These are phyloP conservation scores for Gossypium anomalum DNA, from an alignment of 345 rosid genomes.

Conservation along the genomic window DNA sequence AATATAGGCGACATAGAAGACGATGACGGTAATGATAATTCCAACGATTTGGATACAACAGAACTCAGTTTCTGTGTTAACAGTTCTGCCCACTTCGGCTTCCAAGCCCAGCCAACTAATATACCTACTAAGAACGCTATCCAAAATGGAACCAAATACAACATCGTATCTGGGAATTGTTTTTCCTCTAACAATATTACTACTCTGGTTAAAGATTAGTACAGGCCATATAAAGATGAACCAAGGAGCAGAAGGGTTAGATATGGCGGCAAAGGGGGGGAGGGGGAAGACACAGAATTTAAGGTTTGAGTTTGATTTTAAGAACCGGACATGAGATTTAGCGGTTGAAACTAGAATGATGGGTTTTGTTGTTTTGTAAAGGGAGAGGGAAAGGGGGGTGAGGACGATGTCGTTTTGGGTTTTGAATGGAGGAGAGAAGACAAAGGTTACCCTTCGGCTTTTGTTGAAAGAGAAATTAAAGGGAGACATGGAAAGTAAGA, in stretches of 20 bases:
- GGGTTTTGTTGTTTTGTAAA: background rate
- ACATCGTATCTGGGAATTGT: constrained; percentile 14
- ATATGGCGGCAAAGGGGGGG: constrained; percentile 19
- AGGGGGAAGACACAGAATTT: background rate
- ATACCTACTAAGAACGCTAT: constrained; percentile 57
- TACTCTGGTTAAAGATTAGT: background rate
- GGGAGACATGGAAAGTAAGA: background rate
- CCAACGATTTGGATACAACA: constrained; percentile 33
- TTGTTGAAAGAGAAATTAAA: background rate
- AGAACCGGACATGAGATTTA: background rate
- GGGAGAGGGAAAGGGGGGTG: background rate
- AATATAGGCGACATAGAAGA: constrained; percentile 25
- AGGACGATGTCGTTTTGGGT: background rate
- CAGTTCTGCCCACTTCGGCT: constrained; percentile 44
- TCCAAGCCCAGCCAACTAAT: constrained; percentile 65
- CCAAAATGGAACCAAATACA: constrained; percentile 37
- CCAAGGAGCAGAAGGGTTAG: background rate
- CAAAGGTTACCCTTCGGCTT: background rate
- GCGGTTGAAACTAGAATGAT: background rate
- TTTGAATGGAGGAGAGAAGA: background rate
- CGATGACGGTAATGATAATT: constrained; percentile 32
- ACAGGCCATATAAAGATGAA: background rate
- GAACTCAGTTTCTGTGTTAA: constrained; percentile 20
- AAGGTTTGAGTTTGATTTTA: background rate
- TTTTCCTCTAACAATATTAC: constrained; percentile 15